phyloP scores from a whole-genome alignment of 2,329 filamentous ascomycete genomes.

The Aspergillus oerlinghausenensis region DNA sequence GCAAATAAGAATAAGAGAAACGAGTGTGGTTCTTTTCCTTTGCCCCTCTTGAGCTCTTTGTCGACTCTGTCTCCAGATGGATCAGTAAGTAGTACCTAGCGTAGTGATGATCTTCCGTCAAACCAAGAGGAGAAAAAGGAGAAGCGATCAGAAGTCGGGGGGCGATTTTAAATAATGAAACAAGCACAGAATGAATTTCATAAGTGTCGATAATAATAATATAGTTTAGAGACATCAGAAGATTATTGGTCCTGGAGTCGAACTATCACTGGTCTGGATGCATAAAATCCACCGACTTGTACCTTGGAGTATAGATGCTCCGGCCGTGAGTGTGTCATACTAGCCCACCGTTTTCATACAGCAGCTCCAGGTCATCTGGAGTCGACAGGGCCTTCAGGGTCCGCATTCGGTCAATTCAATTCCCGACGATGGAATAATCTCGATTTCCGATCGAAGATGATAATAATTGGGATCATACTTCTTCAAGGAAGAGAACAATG shows the following conservation, averaged over 20 bases:
- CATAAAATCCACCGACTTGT: not conserved
- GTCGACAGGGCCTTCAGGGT: not conserved
- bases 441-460: too few relatives aligned
- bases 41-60: not conserved
- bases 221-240: not conserved
- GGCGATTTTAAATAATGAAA: slow-evolving; percentile 1
- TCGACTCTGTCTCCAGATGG: not conserved
- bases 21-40: not conserved
- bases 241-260: not conserved
- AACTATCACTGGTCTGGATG: not conserved
- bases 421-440: not conserved
- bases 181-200: not conserved
- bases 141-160: not conserved
- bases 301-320: too few relatives aligned
- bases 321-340: not conserved
- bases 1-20: not conserved
- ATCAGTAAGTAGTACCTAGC: not conserved
- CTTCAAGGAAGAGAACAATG: not conserved
- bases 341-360: not conserved
- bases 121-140: slow-evolving; percentile 5
- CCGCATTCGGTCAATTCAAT: not conserved
- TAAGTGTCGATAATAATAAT: not conserved
- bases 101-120: not conserved
- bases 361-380: not conserved
- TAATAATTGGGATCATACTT: too few relatives aligned